Conservation (phyloP, 2,329 filamentous ascomycete genomes). For the Colletotrichum siamense region DNA sequence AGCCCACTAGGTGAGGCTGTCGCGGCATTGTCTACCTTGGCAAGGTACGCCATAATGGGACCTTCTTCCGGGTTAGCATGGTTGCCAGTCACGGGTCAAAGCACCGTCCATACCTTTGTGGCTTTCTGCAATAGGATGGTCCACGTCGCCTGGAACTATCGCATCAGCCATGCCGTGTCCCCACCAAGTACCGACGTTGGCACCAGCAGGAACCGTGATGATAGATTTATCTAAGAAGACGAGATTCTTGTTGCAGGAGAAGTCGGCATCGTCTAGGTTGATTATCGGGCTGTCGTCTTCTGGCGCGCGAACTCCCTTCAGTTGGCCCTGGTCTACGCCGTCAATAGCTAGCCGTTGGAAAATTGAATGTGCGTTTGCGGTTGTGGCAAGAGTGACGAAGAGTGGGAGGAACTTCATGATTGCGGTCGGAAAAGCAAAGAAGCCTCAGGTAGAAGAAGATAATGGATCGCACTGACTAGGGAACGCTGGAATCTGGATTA, state of each 20-base stretch:
- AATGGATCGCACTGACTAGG: neutral
- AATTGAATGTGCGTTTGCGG: slow-evolving; percentile 43
- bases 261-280: slow-evolving; percentile 46
- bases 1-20: slow-evolving; percentile 38
- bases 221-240: slow-evolving; percentile 38
- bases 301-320: neutral
- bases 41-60: slow-evolving; percentile 54
- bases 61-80: slow-evolving; percentile 29
- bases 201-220: slow-evolving; percentile 51
- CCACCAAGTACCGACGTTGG: slow-evolving; percentile 51
- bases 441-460: neutral
- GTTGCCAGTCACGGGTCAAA: neutral
- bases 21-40: slow-evolving; percentile 51
- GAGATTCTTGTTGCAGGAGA: slow-evolving; percentile 51
- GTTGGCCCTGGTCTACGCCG: neutral
- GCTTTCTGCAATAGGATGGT: slow-evolving; percentile 51
- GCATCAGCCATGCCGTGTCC: slow-evolving; percentile 54
- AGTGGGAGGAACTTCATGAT: neutral
- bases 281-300: slow-evolving; percentile 37
- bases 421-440: neutral
- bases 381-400: slow-evolving; percentile 42
- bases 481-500: neutral
- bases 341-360: neutral
- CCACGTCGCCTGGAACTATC: slow-evolving; percentile 44
- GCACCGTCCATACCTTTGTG: slow-evolving; percentile 44